Evolutionary conservation across 345 rosid genomes (phyloP).

Genomic region (Melaleuca quinquenervia): DNA sequence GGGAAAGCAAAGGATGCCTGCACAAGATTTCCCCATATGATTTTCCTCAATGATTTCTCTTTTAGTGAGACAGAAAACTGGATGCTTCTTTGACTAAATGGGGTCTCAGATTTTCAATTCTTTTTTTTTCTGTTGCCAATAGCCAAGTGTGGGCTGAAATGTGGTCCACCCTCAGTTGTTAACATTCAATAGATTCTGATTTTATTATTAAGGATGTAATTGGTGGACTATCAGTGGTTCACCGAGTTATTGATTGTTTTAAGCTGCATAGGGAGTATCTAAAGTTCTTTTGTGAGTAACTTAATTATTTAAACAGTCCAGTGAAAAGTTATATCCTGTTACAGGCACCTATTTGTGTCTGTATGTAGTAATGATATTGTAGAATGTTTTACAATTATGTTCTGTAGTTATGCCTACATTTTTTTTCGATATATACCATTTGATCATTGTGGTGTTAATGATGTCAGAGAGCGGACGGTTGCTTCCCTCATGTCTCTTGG

Average conservation of each 20-base stretch:
- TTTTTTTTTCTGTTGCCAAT: neutral
- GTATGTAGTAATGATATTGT: neutral
- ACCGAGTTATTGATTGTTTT: neutral
- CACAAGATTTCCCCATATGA: neutral
- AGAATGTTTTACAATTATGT: neutral
- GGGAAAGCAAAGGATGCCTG: neutral
- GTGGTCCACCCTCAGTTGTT: neutral
- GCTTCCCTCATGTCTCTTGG: constrained; percentile 70
- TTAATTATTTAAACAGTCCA: neutral
- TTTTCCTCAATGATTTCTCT: neutral
- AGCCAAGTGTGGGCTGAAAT: neutral
- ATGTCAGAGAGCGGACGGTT: constrained; percentile 62
- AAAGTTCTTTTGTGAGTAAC: neutral
- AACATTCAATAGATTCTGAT: neutral
- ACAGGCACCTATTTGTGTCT: neutral
- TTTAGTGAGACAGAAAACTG: neutral
- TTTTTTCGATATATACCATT: neutral
- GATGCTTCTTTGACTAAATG: neutral
- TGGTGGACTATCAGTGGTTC: neutral
- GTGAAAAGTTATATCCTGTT: neutral
- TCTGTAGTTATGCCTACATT: neutral
- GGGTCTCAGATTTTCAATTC: neutral
- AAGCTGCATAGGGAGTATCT: neutral
- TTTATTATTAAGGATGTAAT: neutral
- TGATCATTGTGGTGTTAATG: constrained; percentile 4